phyloP scores from a whole-genome alignment of 352 stramenopile species.

The Phytophthora brassicae region DNA sequence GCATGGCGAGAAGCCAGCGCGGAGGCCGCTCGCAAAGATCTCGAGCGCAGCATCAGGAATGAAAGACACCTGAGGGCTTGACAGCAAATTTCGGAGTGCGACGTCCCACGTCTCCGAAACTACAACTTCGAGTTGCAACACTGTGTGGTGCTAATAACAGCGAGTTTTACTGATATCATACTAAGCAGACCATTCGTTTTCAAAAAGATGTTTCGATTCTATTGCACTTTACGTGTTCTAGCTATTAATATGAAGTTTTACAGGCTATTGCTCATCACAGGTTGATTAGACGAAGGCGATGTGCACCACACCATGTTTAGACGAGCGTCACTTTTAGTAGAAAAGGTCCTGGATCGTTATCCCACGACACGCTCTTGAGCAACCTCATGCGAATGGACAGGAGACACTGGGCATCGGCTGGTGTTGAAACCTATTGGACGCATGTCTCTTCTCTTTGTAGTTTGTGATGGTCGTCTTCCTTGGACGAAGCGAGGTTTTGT shows the following conservation, averaged over 20 bases:
- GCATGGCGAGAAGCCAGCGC: slow-evolving; percentile 28
- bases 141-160: neutral
- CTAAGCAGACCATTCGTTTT: slow-evolving; percentile 2
- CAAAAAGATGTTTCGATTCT: too few species aligned
- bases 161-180: neutral
- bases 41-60: slow-evolving; percentile 28
- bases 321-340: slow-evolving; percentile 28
- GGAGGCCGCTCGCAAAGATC: slow-evolving; percentile 30
- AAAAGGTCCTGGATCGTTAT: slow-evolving; percentile 17
- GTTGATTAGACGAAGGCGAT: slow-evolving; percentile 28
- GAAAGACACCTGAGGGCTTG: slow-evolving; percentile 1
- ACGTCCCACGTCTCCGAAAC: too few species aligned
- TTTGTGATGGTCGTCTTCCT: slow-evolving; percentile 3
- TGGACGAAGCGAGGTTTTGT: neutral
- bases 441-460: too few species aligned
- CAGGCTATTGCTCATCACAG: neutral
- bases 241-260: neutral
- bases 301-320: slow-evolving; percentile 30
- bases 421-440: neutral
- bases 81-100: slow-evolving; percentile 17
- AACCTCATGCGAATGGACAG: too few species aligned
- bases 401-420: neutral
- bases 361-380: too few species aligned
- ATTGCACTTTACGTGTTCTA: too few species aligned
- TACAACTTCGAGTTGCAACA: slow-evolving; percentile 19